Evolutionary conservation across 2,329 filamentous ascomycete genomes (phyloP), one percentile per base, ranked within the genome.

Genomic region (Cercospora sp.): DNA sequence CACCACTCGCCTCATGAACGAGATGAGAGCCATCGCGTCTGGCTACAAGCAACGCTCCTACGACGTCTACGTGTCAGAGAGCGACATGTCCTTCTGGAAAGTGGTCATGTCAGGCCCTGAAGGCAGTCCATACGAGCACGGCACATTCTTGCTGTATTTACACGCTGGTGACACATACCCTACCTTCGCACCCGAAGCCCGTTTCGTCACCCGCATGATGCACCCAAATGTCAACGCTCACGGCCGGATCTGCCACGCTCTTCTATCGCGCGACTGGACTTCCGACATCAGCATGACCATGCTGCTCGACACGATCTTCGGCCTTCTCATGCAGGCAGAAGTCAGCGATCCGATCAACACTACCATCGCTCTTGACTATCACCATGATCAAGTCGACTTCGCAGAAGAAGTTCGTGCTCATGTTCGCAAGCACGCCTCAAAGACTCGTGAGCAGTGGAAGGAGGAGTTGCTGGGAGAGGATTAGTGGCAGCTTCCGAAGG

Each of bases 1-100:
- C 13, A 70, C 68, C n/a, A 65, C 69, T 10, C 72, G 77, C 4
- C 73, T 79, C 8, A 72, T 77, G 60, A 73, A 66, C 23, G 79
- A 82, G 64, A 78, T 81, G 60, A 73, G 74, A n/a, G 74, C 75
- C 30, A 77, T 79, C 13, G 72, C 72, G 6, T 68, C 68, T 2
- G 73, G 74, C 23, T 58, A 45, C 18, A 66, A 68, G 3, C 76
- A 80, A 60, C 75, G 76, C 4, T 73, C 73, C 26, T 80, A 79
- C 60, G 80, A 82, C 58, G 69, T 81, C 36, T 82, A 80, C 66
- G 75, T 82, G 28, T 78, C 73, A 23, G 79, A 81, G 64, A 69
- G 70, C 28, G 79, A 82, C 65, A 78, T 81, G 67, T 73, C 71
- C 1, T 80, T 82, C 72, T 81, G 78, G 79, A 81, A 82, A 67